A percentile compares a stretch with the other conserved stretches of the same genome.
Conservation (phyloP, 2,329 filamentous ascomycete species). For the Alternaria metachromatica region DNA sequence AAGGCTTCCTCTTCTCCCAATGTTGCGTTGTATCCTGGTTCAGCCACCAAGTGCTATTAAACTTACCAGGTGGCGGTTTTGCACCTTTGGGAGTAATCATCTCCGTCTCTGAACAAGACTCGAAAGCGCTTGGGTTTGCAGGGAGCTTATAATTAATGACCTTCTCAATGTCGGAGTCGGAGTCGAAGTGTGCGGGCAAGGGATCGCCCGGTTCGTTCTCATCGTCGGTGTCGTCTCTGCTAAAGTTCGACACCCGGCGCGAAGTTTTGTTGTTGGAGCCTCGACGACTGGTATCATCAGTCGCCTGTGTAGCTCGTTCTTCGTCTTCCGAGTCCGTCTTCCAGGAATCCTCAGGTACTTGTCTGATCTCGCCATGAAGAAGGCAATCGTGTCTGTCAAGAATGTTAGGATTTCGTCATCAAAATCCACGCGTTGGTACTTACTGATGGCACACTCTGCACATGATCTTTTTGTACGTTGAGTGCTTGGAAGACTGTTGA, state of each 20-base stretch:
- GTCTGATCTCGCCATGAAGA: slow-evolving; percentile 51
- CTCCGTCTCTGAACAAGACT: slow-evolving; percentile 3
- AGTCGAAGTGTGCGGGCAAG: slow-evolving; percentile 17
- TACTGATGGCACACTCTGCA: slow-evolving; percentile 45
- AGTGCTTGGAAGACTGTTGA: slow-evolving; percentile 6
- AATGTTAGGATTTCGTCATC: not conserved
- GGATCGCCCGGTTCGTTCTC: not conserved
- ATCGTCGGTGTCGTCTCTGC: not conserved
- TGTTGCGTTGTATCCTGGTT: slow-evolving; percentile 56
- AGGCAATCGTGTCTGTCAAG: slow-evolving; percentile 45
- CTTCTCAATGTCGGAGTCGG: slow-evolving; percentile 30
- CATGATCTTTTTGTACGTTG: slow-evolving; percentile 25
- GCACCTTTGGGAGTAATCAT: not conserved
- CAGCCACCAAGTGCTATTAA: slow-evolving; percentile 28
- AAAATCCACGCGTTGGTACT: slow-evolving; percentile 6
- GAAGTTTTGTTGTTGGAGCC: not conserved
- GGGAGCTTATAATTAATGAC: slow-evolving; percentile 34
- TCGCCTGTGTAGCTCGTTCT: slow-evolving; percentile 5
- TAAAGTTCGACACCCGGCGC: not conserved
- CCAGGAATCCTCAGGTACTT: slow-evolving; percentile 29
- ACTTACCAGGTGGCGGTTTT: slow-evolving; percentile 17
- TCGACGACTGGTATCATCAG: slow-evolving; percentile 1
- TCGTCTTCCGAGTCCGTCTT: slow-evolving; percentile 7
- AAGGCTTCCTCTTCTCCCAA: slow-evolving; percentile 63
- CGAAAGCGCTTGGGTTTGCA: slow-evolving; percentile 22